These are phyloP conservation scores for Oryza longistaminata DNA, from an alignment of 176 grass and related monocot genomes.

Conservation along the genomic window DNA sequence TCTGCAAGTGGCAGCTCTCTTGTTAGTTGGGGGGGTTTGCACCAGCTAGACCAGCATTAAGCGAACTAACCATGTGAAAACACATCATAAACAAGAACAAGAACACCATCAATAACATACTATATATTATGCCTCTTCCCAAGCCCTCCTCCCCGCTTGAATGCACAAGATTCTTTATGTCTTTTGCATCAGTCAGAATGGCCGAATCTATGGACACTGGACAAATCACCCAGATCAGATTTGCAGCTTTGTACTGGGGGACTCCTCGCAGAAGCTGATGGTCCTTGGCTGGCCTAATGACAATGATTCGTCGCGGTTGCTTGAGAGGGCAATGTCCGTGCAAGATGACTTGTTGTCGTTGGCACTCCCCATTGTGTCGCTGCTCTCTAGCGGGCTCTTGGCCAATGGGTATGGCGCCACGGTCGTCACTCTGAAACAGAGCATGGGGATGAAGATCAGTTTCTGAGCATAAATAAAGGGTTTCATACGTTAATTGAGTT, in stretches of 20 bases:
- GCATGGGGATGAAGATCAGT: conserved; percentile 17
- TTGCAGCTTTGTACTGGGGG: conserved; percentile 59
- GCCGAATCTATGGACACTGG: conserved; percentile 48
- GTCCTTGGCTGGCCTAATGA: conserved; percentile 57
- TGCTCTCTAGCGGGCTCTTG: conserved; percentile 63
- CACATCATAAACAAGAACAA: conserved; percentile 43
- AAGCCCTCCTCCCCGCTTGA: conserved; percentile 17
- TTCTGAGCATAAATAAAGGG: background rate
- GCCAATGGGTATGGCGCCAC: conserved; percentile 53
- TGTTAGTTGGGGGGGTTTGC: conserved; percentile 63
- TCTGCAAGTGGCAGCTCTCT: conserved; percentile 57
- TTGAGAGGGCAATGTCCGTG: conserved; percentile 60
- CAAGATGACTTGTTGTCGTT: conserved; percentile 56
- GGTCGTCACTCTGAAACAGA: conserved; percentile 61
- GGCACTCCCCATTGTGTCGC: conserved; percentile 46
- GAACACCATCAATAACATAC: conserved; percentile 35
- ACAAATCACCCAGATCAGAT: conserved; percentile 42
- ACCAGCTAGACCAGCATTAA: conserved; percentile 45
- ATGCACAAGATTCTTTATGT: conserved; percentile 40
- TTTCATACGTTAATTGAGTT: background rate
- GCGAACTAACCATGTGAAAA: conserved; percentile 46
- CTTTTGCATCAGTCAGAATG: conserved; percentile 43
- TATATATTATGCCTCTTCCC: conserved; percentile 24
- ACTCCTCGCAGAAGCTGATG: conserved; percentile 55
- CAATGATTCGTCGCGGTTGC: conserved; percentile 51